Evolutionary conservation across 2,329 filamentous ascomycete genomes (phyloP), one percentile per base, ranked within the genome.

Genomic region (Lizonia empirigonia): DNA sequence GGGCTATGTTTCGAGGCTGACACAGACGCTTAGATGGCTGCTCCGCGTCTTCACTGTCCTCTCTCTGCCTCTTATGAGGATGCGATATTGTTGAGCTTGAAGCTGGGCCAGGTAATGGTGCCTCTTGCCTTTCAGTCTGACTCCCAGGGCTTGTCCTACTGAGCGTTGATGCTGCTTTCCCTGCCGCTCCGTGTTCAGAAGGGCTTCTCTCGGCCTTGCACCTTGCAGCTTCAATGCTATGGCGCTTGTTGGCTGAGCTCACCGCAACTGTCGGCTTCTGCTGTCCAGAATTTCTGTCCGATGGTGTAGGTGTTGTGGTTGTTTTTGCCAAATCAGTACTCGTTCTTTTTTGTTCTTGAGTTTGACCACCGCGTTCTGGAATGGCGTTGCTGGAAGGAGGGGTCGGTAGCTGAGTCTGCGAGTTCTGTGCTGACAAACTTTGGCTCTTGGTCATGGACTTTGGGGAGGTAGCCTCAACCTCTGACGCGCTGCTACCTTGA

Each of bases 221-320:
- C 6, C 27, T n/a, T 30, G 2, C 9, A n/a, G 13, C 13, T 7
- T 3, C 13, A 10, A 16, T 15, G n/a, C 13, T 15, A 13, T 30
- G 5, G 5, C 13, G 13, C n/a, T n/a, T 7, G 5, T 10, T 7
- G 2, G 13, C 1, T 18, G 8, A 7, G 6, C 3, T 13, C 4
- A 7, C 16, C 3, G n/a, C 3, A 1, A 13, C 3, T 1, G 3
- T 5, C 3, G 1, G 15, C 7, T 4, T 7, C 4, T 13, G 10
- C 12, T 29, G 5, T 9, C 10, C 16, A 10, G 13, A 10, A 15
- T 4, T 13, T 2, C 13, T 40, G 2, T 40, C 23, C 3, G 7
- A 15, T 24, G 36, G 9, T 6, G 16, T 24, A 15, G 29, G 22
- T 20, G 16, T 22, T n/a, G 13, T 9, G 9, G 20, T 20, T 5